A percentile compares a stretch with the other conserved stretches of the same genome.
These are phyloP conservation scores for Pythium oligandrum DNA, from an alignment of 352 stramenopile species.

Conservation along the genomic window DNA sequence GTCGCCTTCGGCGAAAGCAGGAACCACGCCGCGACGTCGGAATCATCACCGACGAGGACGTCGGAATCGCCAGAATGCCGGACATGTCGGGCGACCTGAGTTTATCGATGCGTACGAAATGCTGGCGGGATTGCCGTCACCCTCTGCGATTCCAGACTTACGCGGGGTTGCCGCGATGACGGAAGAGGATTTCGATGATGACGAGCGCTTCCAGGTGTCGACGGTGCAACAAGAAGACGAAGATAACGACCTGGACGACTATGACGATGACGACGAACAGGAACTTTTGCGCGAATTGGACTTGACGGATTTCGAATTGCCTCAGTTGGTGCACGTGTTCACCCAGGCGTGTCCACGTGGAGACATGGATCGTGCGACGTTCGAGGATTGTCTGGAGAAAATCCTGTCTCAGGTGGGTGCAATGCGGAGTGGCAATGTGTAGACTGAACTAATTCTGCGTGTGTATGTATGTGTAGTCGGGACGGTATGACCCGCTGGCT, in stretches of 20 bases:
- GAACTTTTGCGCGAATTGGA: constrained; percentile 55
- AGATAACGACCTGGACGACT: constrained; percentile 5
- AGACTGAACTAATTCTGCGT: neutral
- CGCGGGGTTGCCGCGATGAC: constrained; percentile 3
- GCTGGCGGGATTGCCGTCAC: constrained; percentile 5
- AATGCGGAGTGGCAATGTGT: neutral
- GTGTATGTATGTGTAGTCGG: constrained; percentile 20
- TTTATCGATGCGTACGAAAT: constrained; percentile 22
- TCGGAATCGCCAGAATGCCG: constrained; percentile 12
- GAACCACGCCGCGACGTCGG: constrained; percentile 2
- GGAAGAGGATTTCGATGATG: constrained; percentile 5
- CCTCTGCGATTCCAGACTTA: neutral
- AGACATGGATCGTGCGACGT: constrained; percentile 63
- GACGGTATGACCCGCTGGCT: constrained; percentile 66
- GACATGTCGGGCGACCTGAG: constrained; percentile 9
- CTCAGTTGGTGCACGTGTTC: constrained; percentile 82
- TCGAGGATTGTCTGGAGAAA: constrained; percentile 70
- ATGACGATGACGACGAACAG: constrained; percentile 24
- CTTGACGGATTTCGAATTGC: constrained; percentile 79
- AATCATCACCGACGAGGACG: constrained; percentile 13
- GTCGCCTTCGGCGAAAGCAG: constrained; percentile 2
- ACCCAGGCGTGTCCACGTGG: constrained; percentile 69
- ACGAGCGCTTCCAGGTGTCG: neutral
- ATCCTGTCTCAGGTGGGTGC: constrained; percentile 60
- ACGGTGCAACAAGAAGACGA: neutral